Evolutionary conservation across 2,329 filamentous ascomycete genomes (phyloP).

Genomic region (Mollisiaceae sp.): DNA sequence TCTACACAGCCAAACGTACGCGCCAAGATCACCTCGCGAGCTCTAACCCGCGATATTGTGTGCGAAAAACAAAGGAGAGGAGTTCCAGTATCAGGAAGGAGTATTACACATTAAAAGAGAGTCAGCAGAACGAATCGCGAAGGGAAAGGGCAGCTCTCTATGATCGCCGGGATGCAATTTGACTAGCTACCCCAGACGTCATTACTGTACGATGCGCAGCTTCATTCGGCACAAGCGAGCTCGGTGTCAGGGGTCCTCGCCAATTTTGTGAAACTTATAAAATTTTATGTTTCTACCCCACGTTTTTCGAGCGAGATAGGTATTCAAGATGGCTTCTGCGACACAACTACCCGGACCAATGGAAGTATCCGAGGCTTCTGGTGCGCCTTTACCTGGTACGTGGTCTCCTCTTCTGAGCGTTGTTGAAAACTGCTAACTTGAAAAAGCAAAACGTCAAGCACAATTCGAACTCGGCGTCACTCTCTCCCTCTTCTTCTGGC

Average conservation of each 20-base stretch:
- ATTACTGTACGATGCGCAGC: neutral
- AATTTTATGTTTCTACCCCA: constrained; percentile 19
- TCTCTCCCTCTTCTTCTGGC: constrained; percentile 85
- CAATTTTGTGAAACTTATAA: neutral
- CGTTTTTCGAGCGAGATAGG: constrained; percentile 6
- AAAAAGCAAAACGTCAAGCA: constrained; percentile 59
- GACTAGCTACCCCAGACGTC: neutral
- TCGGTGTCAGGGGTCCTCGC: neutral
- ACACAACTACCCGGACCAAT: constrained; percentile 29
- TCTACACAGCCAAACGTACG: constrained; percentile 6
- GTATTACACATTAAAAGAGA: constrained; percentile 21
- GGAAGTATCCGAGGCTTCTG: constrained; percentile 22
- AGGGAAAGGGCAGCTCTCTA: neutral
- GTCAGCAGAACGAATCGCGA: neutral
- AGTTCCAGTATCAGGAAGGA: constrained; percentile 7
- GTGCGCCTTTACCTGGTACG: neutral
- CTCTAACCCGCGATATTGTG: neutral
- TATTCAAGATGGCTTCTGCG: constrained; percentile 30
- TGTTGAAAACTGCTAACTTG: constrained; percentile 22
- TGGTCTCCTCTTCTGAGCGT: neutral
- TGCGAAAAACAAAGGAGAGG: constrained; percentile 6
- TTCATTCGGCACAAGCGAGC: neutral
- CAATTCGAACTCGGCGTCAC: constrained; percentile 88
- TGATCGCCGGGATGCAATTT: constrained; percentile 8
- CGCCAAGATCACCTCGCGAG: constrained; percentile 5